Evolutionary conservation across 2,329 filamentous ascomycete genomes (phyloP).

Genomic region (Cyclaneusma minus): DNA sequence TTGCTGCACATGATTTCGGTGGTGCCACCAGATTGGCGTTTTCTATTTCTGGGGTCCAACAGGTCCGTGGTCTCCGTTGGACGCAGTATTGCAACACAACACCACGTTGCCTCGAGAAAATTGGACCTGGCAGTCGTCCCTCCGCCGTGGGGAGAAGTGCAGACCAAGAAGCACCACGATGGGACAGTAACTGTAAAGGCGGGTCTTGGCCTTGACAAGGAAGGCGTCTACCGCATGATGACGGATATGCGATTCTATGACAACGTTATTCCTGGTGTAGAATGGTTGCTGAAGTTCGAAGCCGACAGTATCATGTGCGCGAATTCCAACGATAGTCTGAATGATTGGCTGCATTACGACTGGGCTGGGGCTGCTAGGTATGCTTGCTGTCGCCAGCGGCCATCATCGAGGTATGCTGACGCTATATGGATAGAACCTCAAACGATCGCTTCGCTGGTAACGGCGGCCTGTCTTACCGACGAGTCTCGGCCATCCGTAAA

Average conservation of each 20-base stretch:
- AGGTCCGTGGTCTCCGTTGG: constrained; percentile 29
- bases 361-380: constrained; percentile 38
- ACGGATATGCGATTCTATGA: constrained; percentile 37
- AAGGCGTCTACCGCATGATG: constrained; percentile 30
- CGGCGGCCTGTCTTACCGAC: constrained; percentile 36
- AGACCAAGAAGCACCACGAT: no score
- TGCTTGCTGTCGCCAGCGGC: constrained; percentile 4
- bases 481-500: constrained; percentile 31
- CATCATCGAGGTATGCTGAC: background rate
- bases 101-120: constrained; percentile 34
- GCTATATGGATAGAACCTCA: constrained; percentile 14
- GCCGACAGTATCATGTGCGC: constrained; percentile 39
- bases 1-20: constrained; percentile 35
- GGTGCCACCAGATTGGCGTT: constrained; percentile 37
- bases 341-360: constrained; percentile 37
- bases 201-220: constrained; percentile 19
- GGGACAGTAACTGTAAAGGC: no score
- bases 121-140: constrained; percentile 33
- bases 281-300: constrained; percentile 39
- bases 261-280: constrained; percentile 30
- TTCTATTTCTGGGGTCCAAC: constrained; percentile 34
- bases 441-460: constrained; percentile 33
- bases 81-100: constrained; percentile 28
- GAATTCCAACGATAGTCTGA: constrained; percentile 32
- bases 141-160: constrained; percentile 26